A percentile compares a stretch with the other conserved stretches of the same genome.
Evolutionary conservation across 192 early-diverging fungal genomes (phyloP).

Genomic region (Coemansia sp.): DNA sequence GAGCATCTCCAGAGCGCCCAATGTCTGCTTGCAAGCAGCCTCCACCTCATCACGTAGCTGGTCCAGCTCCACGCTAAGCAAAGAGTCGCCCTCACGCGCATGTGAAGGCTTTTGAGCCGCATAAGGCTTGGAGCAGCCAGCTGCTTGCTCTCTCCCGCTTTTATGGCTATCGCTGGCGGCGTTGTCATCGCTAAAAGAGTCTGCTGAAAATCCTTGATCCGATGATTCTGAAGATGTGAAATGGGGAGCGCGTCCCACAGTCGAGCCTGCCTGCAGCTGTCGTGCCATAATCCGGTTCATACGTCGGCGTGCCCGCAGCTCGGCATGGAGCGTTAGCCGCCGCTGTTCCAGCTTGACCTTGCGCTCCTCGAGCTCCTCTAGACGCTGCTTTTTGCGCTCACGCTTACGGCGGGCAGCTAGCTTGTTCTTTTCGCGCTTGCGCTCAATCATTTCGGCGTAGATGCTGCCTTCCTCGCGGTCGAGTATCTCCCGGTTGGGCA

Average conservation of each 20-base stretch:
- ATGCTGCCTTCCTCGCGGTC: background rate
- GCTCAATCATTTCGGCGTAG: slow-evolving; percentile 15
- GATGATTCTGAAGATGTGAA: slow-evolving; percentile 11
- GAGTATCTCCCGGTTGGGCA: slow-evolving; percentile 23
- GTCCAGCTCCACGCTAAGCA: slow-evolving; percentile 9
- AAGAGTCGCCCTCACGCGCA: background rate
- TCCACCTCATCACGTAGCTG: slow-evolving; percentile 11
- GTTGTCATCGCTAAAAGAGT: background rate
- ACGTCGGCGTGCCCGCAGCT: slow-evolving; percentile 17
- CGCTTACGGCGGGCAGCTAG: slow-evolving; percentile 43
- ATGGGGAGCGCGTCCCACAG: background rate
- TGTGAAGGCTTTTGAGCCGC: too few species aligned
- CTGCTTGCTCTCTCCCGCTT: background rate
- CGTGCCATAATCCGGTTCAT: slow-evolving; percentile 8
- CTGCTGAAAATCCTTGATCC: background rate
- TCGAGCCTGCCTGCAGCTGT: background rate
- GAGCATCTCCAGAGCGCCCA: slow-evolving; percentile 7
- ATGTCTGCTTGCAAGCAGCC: slow-evolving; percentile 8
- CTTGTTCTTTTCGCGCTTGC: slow-evolving; percentile 43
- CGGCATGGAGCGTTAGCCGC: slow-evolving; percentile 16
- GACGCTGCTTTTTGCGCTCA: slow-evolving; percentile 40
- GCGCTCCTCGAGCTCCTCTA: slow-evolving; percentile 29
- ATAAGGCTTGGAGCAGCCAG: background rate
- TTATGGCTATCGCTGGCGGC: background rate
- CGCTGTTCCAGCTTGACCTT: slow-evolving; percentile 25